These are phyloP conservation scores for Lachnellula occidentalis DNA, from an alignment of 2,329 filamentous ascomycete species.

Conservation along the genomic window DNA sequence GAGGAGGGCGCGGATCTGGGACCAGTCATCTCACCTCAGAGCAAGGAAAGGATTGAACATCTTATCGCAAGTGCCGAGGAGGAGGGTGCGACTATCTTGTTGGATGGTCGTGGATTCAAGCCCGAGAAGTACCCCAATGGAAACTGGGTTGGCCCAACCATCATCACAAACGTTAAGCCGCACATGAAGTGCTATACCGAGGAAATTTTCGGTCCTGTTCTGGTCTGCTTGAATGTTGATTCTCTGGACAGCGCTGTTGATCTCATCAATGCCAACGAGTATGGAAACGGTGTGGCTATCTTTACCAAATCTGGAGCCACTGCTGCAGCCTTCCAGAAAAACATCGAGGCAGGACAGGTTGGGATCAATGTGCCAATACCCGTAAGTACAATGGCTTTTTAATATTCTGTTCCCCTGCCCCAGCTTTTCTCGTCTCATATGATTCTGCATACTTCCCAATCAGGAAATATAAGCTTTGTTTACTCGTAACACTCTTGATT, in stretches of 20 bases:
- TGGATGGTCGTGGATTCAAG: constrained; percentile 71
- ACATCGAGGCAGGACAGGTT: constrained; percentile 80
- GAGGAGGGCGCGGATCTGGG: constrained; percentile 75
- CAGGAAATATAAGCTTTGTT: too few species aligned
- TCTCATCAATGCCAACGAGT: constrained; percentile 79
- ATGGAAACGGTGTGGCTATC: constrained; percentile 81
- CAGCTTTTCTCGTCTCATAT: background rate
- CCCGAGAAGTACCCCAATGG: constrained; percentile 76
- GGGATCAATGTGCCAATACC: constrained; percentile 76
- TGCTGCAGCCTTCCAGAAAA: constrained; percentile 70
- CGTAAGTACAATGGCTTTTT: background rate
- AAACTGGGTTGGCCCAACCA: constrained; percentile 80
- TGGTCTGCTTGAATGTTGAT: constrained; percentile 73
- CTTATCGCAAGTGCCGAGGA: constrained; percentile 72
- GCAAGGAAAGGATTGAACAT: constrained; percentile 71
- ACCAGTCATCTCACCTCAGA: constrained; percentile 74
- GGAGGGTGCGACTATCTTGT: constrained; percentile 76
- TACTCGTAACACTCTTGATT: too few species aligned
- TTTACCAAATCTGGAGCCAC: constrained; percentile 76
- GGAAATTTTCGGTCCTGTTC: constrained; percentile 81
- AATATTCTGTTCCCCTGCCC: constrained; percentile 4
- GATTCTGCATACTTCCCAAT: too few species aligned
- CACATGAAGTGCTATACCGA: constrained; percentile 81
- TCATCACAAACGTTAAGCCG: constrained; percentile 74
- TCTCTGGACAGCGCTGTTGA: constrained; percentile 76